phyloP scores from a whole-genome alignment of 2,329 filamentous ascomycete genomes.

The Bimuria novae-zelandiae region DNA sequence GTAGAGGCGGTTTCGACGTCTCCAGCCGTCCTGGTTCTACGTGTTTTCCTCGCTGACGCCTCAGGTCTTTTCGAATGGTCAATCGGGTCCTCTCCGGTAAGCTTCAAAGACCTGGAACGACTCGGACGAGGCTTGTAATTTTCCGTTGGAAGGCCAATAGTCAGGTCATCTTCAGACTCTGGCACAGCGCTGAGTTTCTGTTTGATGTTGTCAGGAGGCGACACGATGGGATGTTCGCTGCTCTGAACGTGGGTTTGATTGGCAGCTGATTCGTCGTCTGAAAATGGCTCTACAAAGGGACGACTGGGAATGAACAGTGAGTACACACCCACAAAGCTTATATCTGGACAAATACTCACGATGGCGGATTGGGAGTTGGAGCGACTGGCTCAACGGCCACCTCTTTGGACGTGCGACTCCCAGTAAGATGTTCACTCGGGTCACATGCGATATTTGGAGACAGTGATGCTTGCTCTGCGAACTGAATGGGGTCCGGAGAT shows the following conservation, averaged over 20 bases:
- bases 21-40: conserved; percentile 30
- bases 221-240: neutral
- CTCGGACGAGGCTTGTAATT: conserved; percentile 44
- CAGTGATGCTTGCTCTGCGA: conserved; percentile 7
- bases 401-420: conserved; percentile 12
- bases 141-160: conserved; percentile 35
- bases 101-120: conserved; percentile 41
- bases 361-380: neutral
- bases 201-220: conserved; percentile 5
- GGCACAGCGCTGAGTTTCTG: conserved; percentile 7
- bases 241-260: neutral
- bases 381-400: neutral
- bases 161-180: conserved; percentile 32
- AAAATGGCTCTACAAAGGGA: neutral
- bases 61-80: conserved; percentile 39
- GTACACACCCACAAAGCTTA: neutral
- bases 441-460: conserved; percentile 14
- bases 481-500: conserved; percentile 16
- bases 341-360: neutral
- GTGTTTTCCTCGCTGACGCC: conserved; percentile 25
- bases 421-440: conserved; percentile 11
- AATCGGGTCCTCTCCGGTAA: conserved; percentile 23
- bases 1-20: conserved; percentile 6
- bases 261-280: neutral
- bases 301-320: neutral